phyloP scores from a whole-genome alignment of 176 grass and related monocot species.

The Neostapfia colusana region DNA sequence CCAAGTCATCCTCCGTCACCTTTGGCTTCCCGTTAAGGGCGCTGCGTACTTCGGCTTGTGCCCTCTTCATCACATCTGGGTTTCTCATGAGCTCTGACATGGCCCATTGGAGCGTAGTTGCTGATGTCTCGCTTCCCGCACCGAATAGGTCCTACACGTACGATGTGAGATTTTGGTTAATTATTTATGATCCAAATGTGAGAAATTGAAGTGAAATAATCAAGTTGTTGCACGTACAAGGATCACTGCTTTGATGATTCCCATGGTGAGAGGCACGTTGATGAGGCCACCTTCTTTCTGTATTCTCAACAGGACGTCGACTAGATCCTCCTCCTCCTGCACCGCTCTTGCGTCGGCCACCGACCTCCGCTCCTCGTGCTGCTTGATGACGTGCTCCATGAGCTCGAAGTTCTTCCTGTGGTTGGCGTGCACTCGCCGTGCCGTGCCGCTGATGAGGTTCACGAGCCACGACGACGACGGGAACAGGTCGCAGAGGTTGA shows the following conservation, averaged over 20 bases:
- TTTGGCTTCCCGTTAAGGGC: background rate
- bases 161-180: too few relatives aligned
- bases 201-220: too few relatives aligned
- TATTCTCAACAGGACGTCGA: constrained; percentile 10
- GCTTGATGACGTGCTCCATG: constrained; percentile 30
- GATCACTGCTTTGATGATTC: constrained; percentile 15
- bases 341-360: background rate
- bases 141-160: background rate
- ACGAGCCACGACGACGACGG: constrained; percentile 36
- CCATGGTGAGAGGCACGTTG: constrained; percentile 28
- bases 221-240: background rate
- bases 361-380: constrained; percentile 29
- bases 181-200: background rate
- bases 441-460: background rate
- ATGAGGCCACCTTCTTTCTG: constrained; percentile 19
- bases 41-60: background rate
- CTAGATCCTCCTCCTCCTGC: background rate
- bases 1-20: background rate
- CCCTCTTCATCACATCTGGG: background rate
- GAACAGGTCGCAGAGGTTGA: constrained; percentile 42
- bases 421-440: background rate
- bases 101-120: background rate
- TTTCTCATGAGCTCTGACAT: constrained; percentile 22
- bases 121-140: constrained; percentile 2
- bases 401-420: constrained; percentile 29